Base-by-base conservation (phyloP, 2,329 filamentous ascomycete genomes). In the Monilinia aucupariae region DNA sequence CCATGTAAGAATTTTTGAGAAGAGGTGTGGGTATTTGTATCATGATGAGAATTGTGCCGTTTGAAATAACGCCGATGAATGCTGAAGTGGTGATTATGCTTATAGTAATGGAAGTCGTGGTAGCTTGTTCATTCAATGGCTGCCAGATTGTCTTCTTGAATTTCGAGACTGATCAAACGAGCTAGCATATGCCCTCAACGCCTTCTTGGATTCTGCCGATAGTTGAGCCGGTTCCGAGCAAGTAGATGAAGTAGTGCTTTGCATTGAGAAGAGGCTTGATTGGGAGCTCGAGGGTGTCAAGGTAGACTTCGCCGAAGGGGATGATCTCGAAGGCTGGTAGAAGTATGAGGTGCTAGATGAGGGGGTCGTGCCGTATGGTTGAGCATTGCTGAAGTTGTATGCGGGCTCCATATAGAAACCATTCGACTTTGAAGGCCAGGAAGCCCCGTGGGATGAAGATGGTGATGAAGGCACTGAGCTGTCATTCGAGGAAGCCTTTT, bases 111-210 rank as follows among this genome's bases (percentile, higher is more conserved):
- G 37, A 39, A 25, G 17, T 55, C 9, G 27, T 50, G 10, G n/a
- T 39, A 50, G 30, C 22, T 37, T 62, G n/a, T 41, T 45, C 15
- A 17, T 64, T 66, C 67, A 72, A 43, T 72, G 66, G 34, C 68
- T 68, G n/a, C 54, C 41, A 10, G 71, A 74, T 68, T 72, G 72
- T 47, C 73, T 68, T 59, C 72, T 66, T 20, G 67, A 69, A 56
- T 74, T 72, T 62, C 73, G 72, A 64, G 72, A 74, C 62, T 92
- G 89, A 76, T 97, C 92, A 74, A 97, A 96, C 2, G 89, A 91
- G 73, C 88, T 90, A 68, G 90, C 90, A 76, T 97, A 97, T 69
- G 89, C 88, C 73, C 88, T 86, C 43, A 97, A 83, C 75, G 96
- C 91, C 75, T 85, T 86, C 71, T 85, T 86, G 34, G 90, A 87